Evolutionary conservation across 768 basidiomycete species (phyloP).

Genomic region (Suillus discolor): DNA sequence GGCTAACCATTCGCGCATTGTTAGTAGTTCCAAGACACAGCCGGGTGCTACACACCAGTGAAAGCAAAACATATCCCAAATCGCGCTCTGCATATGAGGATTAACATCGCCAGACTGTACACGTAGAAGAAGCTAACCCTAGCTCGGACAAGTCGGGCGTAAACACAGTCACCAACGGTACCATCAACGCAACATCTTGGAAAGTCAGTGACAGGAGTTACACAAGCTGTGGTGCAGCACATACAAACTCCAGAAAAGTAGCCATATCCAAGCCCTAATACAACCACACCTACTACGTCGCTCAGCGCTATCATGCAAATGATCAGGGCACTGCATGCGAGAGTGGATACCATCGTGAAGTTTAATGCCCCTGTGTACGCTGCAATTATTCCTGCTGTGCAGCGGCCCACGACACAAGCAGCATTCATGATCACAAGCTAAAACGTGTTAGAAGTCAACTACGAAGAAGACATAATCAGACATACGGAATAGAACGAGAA

Average conservation of each 20-base stretch:
- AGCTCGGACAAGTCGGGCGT: constrained; percentile 52
- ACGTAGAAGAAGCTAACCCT: constrained; percentile 34
- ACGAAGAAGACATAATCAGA: not conserved
- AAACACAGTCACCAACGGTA: constrained; percentile 47
- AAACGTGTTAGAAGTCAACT: not conserved
- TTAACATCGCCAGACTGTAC: not conserved
- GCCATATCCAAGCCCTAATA: constrained; percentile 49
- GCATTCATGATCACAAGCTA: constrained; percentile 59
- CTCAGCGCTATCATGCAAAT: constrained; percentile 47
- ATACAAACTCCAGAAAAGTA: constrained; percentile 49
- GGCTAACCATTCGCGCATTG: constrained; percentile 14
- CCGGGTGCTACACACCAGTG: constrained; percentile 33
- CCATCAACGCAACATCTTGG: constrained; percentile 41
- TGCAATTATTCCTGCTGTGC: constrained; percentile 42
- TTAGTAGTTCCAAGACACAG: too few species aligned
- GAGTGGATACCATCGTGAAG: constrained; percentile 38
- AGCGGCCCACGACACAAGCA: constrained; percentile 50
- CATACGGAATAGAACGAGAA: constrained; percentile 59
- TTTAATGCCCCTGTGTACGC: constrained; percentile 46
- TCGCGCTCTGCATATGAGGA: constrained; percentile 25
- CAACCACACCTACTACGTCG: constrained; percentile 38
- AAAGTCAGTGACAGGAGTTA: not conserved
- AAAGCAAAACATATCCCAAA: constrained; percentile 54
- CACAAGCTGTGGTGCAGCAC: constrained; percentile 11
- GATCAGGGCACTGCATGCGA: constrained; percentile 40